Percentiles rank a stretch among this genome's conserved stretches.
Evolutionary conservation across 768 basidiomycete genomes (phyloP).

Genomic region (Tulasnella sp.): DNA sequence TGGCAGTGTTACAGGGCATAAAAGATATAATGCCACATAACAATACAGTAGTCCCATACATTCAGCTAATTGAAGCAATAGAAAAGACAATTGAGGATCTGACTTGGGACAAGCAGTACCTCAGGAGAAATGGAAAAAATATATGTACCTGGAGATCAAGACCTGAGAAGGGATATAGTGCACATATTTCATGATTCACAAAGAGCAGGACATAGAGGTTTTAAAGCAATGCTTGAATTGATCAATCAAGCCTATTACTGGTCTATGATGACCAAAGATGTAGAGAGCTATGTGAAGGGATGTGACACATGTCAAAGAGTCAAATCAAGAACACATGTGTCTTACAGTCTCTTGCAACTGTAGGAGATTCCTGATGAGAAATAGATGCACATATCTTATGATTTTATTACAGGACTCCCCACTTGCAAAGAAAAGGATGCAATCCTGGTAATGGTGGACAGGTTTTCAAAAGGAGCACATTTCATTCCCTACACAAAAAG

Average conservation of each 20-base stretch:
- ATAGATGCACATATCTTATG: not conserved
- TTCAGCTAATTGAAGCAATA: too few relatives aligned
- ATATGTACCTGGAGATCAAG: not conserved
- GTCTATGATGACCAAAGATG: not conserved
- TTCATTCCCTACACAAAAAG: constrained; percentile 32
- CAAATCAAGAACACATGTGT: not conserved
- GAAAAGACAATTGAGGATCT: too few relatives aligned
- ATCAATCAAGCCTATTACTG: not conserved
- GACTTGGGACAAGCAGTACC: too few relatives aligned
- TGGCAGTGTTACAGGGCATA: too few relatives aligned
- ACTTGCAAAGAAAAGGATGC: constrained; percentile 18
- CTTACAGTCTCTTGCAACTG: not conserved
- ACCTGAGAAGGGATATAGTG: not conserved
- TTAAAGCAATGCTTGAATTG: not conserved
- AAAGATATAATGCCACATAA: too few relatives aligned
- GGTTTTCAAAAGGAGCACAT: constrained; percentile 33
- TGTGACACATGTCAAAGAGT: constrained; percentile 3
- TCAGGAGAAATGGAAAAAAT: too few relatives aligned
- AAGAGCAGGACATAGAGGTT: not conserved
- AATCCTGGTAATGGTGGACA: constrained; percentile 33
- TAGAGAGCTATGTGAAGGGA: not conserved
- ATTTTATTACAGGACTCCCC: constrained; percentile 32
- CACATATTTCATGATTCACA: not conserved
- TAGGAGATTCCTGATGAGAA: not conserved
- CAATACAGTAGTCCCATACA: too few relatives aligned